Conservation (phyloP, 2,329 filamentous ascomycete genomes). For the Calonectria honghensis region DNA sequence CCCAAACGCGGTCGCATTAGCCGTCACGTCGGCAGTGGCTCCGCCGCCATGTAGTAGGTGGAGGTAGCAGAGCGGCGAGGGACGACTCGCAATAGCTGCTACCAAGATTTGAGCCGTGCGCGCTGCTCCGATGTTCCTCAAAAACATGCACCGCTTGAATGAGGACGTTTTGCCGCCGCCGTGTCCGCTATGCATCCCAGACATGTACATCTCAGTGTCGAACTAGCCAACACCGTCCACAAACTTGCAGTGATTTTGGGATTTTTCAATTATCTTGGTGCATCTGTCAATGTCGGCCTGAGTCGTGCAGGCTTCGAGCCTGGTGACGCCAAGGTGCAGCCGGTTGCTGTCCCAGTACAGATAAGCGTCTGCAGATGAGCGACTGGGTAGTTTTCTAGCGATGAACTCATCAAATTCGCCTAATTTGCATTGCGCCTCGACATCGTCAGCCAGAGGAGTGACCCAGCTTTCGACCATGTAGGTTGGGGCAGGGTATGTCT, state of each 20-base stretch:
- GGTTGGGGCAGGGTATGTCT: constrained; percentile 63
- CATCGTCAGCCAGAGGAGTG: constrained; percentile 56
- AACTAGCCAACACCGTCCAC: constrained; percentile 73
- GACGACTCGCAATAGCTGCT: constrained; percentile 67
- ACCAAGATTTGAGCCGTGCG: constrained; percentile 62
- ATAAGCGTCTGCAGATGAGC: constrained; percentile 73
- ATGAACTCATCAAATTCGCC: constrained; percentile 62
- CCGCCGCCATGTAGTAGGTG: constrained; percentile 78
- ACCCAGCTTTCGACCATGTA: constrained; percentile 65
- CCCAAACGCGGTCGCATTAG: constrained; percentile 74
- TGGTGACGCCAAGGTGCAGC: constrained; percentile 71
- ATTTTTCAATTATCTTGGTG: constrained; percentile 57
- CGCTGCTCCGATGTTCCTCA: constrained; percentile 66
- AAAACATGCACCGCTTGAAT: constrained; percentile 79
- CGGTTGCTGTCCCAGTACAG: constrained; percentile 68
- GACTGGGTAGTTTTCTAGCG: constrained; percentile 62
- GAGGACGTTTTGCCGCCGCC: constrained; percentile 75
- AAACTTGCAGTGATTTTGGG: constrained; percentile 54
- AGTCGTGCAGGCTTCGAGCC: constrained; percentile 63
- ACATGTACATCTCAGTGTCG: constrained; percentile 77
- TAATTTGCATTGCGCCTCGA: constrained; percentile 59
- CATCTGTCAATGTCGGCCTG: constrained; percentile 36
- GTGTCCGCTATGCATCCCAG: constrained; percentile 75
- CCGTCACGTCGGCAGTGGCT: constrained; percentile 65
- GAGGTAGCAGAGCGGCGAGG: constrained; percentile 74